A percentile compares a stretch with the other conserved stretches of the same genome.
phyloP scores from a whole-genome alignment of 345 rosid species.

The Eucalyptus albens region DNA sequence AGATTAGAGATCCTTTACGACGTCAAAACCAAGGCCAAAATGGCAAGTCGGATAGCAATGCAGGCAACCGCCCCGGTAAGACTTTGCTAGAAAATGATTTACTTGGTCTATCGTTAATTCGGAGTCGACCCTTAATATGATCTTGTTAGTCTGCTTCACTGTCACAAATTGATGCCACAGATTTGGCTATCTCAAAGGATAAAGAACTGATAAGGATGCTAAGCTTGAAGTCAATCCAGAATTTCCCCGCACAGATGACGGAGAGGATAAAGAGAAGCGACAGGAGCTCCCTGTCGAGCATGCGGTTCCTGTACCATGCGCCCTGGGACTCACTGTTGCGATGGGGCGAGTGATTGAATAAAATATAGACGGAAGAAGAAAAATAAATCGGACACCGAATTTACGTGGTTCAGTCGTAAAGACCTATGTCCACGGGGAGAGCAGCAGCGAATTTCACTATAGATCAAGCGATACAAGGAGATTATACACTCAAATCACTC shows the following conservation, averaged over 20 bases:
- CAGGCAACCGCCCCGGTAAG: not conserved
- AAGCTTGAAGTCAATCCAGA: constrained; percentile 3
- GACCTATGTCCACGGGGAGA: too few relatives aligned
- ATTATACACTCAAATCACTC: too few relatives aligned
- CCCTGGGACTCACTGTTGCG: constrained; percentile 32
- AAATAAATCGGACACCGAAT: too few relatives aligned
- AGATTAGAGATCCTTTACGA: not conserved
- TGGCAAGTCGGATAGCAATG: not conserved
- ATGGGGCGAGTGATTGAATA: too few relatives aligned
- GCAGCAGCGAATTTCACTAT: too few relatives aligned
- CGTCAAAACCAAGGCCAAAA: not conserved
- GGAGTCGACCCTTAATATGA: not conserved
- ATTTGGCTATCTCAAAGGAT: not conserved
- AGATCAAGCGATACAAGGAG: too few relatives aligned
- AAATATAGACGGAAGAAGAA: too few relatives aligned
- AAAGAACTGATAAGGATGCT: constrained; percentile 6
- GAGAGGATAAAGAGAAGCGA: constrained; percentile 24
- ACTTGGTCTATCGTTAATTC: not conserved
- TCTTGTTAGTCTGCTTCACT: not conserved
- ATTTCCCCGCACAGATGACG: constrained; percentile 15
- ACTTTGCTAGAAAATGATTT: not conserved
- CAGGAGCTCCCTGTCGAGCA: constrained; percentile 7
- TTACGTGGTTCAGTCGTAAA: too few relatives aligned
- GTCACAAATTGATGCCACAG: not conserved
- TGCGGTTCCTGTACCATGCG: constrained; percentile 6